A percentile compares a stretch with the other conserved stretches of the same genome.
Evolutionary conservation across 805 yeast species (phyloP).

Genomic region (Metschnikowia baotianmanensis): DNA sequence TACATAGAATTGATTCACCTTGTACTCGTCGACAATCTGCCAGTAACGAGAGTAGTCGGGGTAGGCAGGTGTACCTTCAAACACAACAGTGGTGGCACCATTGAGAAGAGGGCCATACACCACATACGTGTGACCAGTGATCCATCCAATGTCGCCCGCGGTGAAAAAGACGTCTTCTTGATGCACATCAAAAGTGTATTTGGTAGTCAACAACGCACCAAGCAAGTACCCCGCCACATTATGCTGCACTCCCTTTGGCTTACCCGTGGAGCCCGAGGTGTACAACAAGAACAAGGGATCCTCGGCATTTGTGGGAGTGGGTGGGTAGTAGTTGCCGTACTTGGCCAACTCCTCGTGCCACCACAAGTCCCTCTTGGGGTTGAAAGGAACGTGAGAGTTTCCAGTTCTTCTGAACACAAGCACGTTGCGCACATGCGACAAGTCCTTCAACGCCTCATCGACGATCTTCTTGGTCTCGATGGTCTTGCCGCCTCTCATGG

Average conservation of each 20-base stretch:
- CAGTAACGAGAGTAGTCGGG: slow-evolving; percentile 95
- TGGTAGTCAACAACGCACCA: slow-evolving; percentile 89
- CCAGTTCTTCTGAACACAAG: slow-evolving; percentile 90
- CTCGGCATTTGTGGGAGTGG: slow-evolving; percentile 83
- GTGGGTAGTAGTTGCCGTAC: slow-evolving; percentile 83
- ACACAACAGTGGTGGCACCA: slow-evolving; percentile 90
- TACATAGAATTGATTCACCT: slow-evolving; percentile 93
- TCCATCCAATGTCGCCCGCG: slow-evolving; percentile 99
- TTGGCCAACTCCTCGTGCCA: slow-evolving; percentile 90
- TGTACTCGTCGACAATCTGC: slow-evolving; percentile 90
- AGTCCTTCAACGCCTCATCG: slow-evolving; percentile 81
- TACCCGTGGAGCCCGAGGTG: slow-evolving; percentile 97
- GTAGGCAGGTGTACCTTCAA: slow-evolving; percentile 97
- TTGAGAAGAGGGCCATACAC: slow-evolving; percentile 85
- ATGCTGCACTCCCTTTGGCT: slow-evolving; percentile 98
- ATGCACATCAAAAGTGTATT: slow-evolving; percentile 91
- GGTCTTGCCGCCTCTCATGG: slow-evolving; percentile 92
- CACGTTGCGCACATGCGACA: slow-evolving; percentile 77
- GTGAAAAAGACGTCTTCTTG: slow-evolving; percentile 86
- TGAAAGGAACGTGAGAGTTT: slow-evolving; percentile 65
- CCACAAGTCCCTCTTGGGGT: slow-evolving; percentile 82
- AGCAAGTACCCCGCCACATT: slow-evolving; percentile 91
- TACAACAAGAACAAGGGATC: slow-evolving; percentile 94
- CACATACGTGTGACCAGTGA: slow-evolving; percentile 96
- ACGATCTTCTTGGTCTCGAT: slow-evolving; percentile 91